These are phyloP conservation scores for Microcos paniculata DNA, from an alignment of 345 rosid species.

Conservation along the genomic window DNA sequence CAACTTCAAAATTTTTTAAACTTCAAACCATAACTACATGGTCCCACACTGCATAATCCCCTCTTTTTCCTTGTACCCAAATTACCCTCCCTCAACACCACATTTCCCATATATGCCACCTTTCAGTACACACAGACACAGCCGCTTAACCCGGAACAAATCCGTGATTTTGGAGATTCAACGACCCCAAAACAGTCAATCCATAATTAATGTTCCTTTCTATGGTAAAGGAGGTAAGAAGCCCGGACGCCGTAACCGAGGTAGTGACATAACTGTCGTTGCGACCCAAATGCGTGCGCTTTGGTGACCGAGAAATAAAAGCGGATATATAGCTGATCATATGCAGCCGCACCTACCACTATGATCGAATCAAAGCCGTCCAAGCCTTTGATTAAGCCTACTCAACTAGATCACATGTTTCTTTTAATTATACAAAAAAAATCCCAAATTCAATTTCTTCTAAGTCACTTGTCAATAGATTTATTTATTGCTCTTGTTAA, in stretches of 20 bases:
- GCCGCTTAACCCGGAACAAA: neutral
- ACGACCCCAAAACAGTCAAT: neutral
- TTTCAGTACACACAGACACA: too few relatives aligned
- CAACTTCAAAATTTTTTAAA: neutral
- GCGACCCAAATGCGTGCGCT: neutral
- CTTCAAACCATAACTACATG: neutral
- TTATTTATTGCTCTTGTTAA: too few relatives aligned
- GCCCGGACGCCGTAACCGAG: neutral
- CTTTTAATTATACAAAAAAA: too few relatives aligned
- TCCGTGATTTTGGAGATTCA: neutral
- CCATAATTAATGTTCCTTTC: neutral
- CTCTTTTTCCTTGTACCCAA: neutral
- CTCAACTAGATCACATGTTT: too few relatives aligned
- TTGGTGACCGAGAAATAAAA: neutral
- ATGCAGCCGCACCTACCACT: neutral
- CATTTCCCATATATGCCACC: neutral
- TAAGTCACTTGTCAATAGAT: too few relatives aligned
- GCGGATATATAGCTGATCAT: neutral
- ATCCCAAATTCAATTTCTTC: too few relatives aligned
- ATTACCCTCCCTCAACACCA: neutral
- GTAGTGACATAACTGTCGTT: neutral
- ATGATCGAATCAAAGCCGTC: neutral
- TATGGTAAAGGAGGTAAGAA: neutral
- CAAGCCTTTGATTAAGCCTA: neutral
- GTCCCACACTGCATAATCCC: neutral